Evolutionary conservation across 345 rosid species (phyloP).

Genomic region (Citropsis articulata): DNA sequence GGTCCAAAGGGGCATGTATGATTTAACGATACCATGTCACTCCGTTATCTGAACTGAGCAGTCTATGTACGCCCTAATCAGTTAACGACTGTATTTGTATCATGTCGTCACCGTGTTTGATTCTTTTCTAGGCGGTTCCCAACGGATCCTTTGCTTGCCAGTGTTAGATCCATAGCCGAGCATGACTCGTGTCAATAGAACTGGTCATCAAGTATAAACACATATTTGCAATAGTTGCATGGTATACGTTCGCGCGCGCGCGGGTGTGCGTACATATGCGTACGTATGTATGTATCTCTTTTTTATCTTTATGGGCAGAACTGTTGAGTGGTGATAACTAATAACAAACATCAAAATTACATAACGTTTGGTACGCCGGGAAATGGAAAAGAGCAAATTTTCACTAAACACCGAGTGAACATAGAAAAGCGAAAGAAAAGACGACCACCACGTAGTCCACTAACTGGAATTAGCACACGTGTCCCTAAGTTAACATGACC

Average conservation of each 20-base stretch:
- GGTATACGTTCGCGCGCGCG: too few species aligned
- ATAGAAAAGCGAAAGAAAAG: neutral
- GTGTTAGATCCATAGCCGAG: too few species aligned
- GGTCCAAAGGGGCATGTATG: neutral
- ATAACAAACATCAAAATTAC: neutral
- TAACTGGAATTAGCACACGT: conserved; percentile 55
- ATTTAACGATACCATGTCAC: neutral
- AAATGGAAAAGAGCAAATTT: neutral
- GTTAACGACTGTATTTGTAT: too few species aligned
- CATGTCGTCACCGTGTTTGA: too few species aligned
- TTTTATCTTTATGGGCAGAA: neutral
- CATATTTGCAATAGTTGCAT: too few species aligned
- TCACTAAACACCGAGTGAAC: conserved; percentile 15
- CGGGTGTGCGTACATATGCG: too few species aligned
- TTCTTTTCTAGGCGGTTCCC: too few species aligned
- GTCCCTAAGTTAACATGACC: conserved; percentile 48
- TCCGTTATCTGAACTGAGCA: neutral
- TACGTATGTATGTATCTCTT: too few species aligned
- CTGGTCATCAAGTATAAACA: too few species aligned
- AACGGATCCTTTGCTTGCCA: too few species aligned
- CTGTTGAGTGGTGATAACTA: neutral
- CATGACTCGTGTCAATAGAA: too few species aligned
- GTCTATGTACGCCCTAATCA: too few species aligned
- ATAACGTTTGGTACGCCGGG: neutral
- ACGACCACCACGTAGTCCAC: conserved; percentile 17